Evolutionary conservation across 164 flowering plant species (phyloP), one percentile per base, ranked within the genome.

Genomic region (Brasenia schreberi): DNA sequence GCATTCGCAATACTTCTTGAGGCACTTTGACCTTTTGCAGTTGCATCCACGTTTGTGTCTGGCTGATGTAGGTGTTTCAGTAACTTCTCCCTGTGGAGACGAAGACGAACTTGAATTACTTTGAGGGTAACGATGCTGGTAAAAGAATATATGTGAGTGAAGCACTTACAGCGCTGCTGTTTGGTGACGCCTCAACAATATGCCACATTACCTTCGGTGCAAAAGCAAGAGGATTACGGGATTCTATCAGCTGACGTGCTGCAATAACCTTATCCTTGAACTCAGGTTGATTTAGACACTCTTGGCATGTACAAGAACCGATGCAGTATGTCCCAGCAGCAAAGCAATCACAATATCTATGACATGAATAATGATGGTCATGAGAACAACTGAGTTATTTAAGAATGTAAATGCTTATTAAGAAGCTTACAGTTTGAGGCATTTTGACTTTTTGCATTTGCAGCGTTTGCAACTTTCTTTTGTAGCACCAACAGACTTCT

Each of bases 301-400:
- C 90, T 76, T 72, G 80, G 77, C 97, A 92, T 68, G 96, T 65
- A 84, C 96, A 90, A 61, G 84, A 64, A 19, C 78, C 97, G 6
- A 73, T 75, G 77, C 97, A 92, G 69, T 84, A 88, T 49, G 77
- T 53, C 52, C 96, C 98, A 27, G 88, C 89, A 66, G 89, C 89
- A 85, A 90, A 92, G 71, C 96, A 92, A 49, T 88, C 96, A 74
- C 97, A 92, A 53, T 87, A 92, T 65, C 98, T 92, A 80, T 67
- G 74, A 73, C 33, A 61, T 18, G 12, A 18, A 61, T 61, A 11
- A 18, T 18, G 27, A 61, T 33, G 19, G 62, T 12, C 9, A 19
- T 14, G 49, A 62, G 67, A 64, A 44, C 39, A 49, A 19, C 18
- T 7, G 14, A 42, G 1, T 42, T 43, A 33, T 59, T 16, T 12